Conservation (phyloP, 2,329 filamentous ascomycete genomes). For the Colletotrichum simmondsii region DNA sequence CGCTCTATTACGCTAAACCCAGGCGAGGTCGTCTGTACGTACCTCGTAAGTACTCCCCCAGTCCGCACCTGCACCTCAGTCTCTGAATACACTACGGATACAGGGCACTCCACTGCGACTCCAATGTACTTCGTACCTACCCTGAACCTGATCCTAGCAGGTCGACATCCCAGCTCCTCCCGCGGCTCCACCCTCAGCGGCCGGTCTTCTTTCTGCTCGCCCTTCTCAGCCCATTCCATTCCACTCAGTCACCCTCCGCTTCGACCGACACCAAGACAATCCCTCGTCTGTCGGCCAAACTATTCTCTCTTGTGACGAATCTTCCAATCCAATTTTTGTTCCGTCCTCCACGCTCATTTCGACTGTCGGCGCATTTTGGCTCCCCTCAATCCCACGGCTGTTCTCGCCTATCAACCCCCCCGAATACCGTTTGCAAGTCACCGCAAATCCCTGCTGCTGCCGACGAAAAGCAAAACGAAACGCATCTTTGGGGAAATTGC, state of each 20-base stretch:
- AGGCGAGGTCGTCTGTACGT: slow-evolving; percentile 11
- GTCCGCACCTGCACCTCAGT: background rate
- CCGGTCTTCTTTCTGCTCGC: slow-evolving; percentile 32
- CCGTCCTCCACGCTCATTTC: slow-evolving; percentile 11
- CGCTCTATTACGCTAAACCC: background rate
- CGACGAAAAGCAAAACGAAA: background rate
- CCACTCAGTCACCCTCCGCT: slow-evolving; percentile 22
- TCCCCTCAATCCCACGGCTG: background rate
- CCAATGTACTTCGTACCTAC: slow-evolving; percentile 13
- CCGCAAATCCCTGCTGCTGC: background rate
- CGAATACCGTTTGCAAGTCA: background rate
- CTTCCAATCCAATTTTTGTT: background rate
- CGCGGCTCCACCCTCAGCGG: slow-evolving; percentile 26
- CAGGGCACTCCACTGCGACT: slow-evolving; percentile 9
- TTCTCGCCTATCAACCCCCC: background rate
- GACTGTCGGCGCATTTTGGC: background rate
- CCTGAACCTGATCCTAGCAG: slow-evolving; percentile 24
- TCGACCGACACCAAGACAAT: slow-evolving; percentile 21
- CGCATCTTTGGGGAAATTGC: slow-evolving; percentile 2
- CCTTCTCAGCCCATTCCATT: slow-evolving; percentile 30
- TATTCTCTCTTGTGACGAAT: background rate
- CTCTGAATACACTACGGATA: background rate
- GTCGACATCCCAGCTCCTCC: slow-evolving; percentile 33
- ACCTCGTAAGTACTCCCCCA: slow-evolving; percentile 16
- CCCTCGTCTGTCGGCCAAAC: background rate